These are phyloP conservation scores for Hyparrhenia diplandra DNA, from an alignment of 176 grass and related monocot genomes.

Conservation along the genomic window DNA sequence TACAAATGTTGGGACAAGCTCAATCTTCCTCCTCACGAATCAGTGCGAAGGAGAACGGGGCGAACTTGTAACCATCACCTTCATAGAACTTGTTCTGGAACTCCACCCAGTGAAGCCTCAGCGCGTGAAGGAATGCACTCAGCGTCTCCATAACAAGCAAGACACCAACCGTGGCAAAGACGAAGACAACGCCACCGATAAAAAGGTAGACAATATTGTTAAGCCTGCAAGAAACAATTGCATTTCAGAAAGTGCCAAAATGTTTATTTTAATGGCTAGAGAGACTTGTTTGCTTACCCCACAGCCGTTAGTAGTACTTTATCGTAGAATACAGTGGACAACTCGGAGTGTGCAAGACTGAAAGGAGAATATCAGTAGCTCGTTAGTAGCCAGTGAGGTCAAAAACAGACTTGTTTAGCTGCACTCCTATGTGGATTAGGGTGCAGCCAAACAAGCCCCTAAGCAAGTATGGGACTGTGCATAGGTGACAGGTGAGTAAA, in stretches of 20 bases:
- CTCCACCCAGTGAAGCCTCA: conserved; percentile 99
- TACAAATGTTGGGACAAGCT: conserved; percentile 7
- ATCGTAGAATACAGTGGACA: conserved; percentile 89
- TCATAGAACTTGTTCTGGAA: conserved; percentile 99
- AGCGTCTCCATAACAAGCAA: conserved; percentile 98
- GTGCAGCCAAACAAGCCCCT: not conserved
- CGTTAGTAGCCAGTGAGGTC: not conserved
- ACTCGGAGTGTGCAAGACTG: conserved; percentile 94
- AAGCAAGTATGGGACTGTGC: not conserved
- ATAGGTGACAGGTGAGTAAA: not conserved
- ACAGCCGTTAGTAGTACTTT: conserved; percentile 73
- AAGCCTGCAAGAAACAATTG: conserved; percentile 44
- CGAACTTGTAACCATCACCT: conserved; percentile 97
- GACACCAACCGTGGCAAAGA: conserved; percentile 71
- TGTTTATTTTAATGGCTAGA: not conserved
- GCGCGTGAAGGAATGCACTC: conserved; percentile 88
- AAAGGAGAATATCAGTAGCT: conserved; percentile 15
- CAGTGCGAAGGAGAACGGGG: conserved; percentile 69
- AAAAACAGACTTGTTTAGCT: not conserved
- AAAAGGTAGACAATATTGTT: conserved; percentile 49
- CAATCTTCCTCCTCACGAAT: conserved; percentile 70
- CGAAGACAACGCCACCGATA: conserved; percentile 54
- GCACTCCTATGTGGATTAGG: not conserved
- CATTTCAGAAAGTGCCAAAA: not conserved
- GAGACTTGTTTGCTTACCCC: conserved; percentile 51